Evolutionary conservation across 2,329 filamentous ascomycete species (phyloP).

Genomic region (Graphilbum fragrans): DNA sequence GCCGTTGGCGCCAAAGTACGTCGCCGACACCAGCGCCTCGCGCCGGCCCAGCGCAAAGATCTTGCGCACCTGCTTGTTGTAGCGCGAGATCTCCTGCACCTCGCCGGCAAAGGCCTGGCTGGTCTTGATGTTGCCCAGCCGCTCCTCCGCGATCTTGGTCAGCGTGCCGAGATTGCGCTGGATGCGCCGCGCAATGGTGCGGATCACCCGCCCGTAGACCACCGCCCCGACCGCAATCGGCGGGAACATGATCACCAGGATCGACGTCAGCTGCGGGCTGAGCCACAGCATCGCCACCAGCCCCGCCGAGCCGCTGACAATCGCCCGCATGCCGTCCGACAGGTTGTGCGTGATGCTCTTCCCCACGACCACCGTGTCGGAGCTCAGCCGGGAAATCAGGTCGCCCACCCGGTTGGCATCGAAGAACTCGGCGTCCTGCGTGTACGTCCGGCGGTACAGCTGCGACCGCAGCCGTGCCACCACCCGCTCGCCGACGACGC

Average conservation of each 20-base stretch:
- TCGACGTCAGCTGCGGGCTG: constrained; percentile 77
- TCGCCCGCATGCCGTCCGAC: constrained; percentile 82
- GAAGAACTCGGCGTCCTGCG: constrained; percentile 98
- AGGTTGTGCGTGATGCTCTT: constrained; percentile 98
- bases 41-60: constrained; percentile 82
- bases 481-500: constrained; percentile 90
- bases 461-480: constrained; percentile 81
- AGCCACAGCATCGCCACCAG: constrained; percentile 94
- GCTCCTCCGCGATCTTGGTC: constrained; percentile 95
- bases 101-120: constrained; percentile 95
- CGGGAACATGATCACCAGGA: constrained; percentile 78
- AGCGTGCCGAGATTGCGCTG: constrained; percentile 87
- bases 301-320: constrained; percentile 83
- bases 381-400: constrained; percentile 86
- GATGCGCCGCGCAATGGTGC: constrained; percentile 82
- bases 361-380: constrained; percentile 93
- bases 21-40: constrained; percentile 80
- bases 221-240: constrained; percentile 85
- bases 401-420: constrained; percentile 96
- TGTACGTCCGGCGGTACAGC: constrained; percentile 81
- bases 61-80: constrained; percentile 82
- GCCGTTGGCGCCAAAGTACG: constrained; percentile 78
- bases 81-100: constrained; percentile 76
- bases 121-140: constrained; percentile 92
- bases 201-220: constrained; percentile 79